Conservation (phyloP, 2,329 filamentous ascomycete species). For the Fonsecaea multimorphosa region DNA sequence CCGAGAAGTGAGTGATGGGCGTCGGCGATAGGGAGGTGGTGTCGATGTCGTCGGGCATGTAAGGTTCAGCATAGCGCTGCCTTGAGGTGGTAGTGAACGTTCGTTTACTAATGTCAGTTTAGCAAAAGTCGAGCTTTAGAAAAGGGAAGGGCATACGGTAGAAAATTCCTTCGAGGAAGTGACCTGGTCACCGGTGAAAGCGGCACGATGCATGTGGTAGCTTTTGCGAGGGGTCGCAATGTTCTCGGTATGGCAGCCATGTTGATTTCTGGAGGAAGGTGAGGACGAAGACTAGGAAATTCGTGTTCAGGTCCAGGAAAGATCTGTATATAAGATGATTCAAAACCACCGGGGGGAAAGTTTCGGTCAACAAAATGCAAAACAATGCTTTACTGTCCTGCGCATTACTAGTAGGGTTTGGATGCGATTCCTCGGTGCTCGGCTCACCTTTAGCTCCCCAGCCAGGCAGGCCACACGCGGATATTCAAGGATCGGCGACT, state of each 20-base stretch:
- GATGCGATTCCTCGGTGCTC: constrained; percentile 18
- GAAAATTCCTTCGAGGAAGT: constrained; percentile 37
- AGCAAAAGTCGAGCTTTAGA: not conserved
- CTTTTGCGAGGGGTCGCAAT: constrained; percentile 48
- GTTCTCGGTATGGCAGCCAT: constrained; percentile 59
- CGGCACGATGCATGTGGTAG: constrained; percentile 19
- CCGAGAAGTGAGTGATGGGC: constrained; percentile 89
- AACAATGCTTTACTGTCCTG: not conserved
- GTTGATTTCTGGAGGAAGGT: constrained; percentile 23
- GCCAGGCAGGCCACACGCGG: constrained; percentile 1
- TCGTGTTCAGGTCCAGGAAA: not conserved
- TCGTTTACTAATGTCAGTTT: constrained; percentile 22
- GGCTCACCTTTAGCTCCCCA: constrained; percentile 2
- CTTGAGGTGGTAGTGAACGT: constrained; percentile 48
- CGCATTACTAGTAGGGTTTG: not conserved
- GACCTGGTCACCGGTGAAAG: constrained; percentile 19
- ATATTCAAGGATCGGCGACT: constrained; percentile 14
- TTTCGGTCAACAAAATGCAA: constrained; percentile 11
- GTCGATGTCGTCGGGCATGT: constrained; percentile 54
- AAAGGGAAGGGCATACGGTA: constrained; percentile 47
- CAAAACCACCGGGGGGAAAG: constrained; percentile 5
- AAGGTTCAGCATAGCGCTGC: constrained; percentile 44
- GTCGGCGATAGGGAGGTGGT: constrained; percentile 83
- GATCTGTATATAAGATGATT: not conserved
- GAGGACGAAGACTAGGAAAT: not conserved